Percentiles rank a stretch among this genome's conserved stretches.
Evolutionary conservation across 306 rosid species (phyloP).

Genomic region (Malus asiatica): DNA sequence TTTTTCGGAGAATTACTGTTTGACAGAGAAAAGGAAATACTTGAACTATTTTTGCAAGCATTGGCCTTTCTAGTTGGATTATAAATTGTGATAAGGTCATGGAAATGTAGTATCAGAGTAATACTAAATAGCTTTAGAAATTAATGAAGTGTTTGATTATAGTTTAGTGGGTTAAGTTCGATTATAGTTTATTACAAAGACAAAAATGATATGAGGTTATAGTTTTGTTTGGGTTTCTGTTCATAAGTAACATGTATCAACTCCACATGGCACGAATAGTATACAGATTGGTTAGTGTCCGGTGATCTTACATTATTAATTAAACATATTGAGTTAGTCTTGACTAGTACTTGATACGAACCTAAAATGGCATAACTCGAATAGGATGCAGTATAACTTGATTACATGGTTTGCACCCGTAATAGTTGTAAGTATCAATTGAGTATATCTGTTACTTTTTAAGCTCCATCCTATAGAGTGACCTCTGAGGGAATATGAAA

Average conservation of each 20-base stretch:
- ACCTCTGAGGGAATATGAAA: not conserved
- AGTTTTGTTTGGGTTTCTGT: not conserved
- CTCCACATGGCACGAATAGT: not conserved
- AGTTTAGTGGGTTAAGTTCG: not conserved
- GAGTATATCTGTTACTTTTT: not conserved
- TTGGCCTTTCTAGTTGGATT: not conserved
- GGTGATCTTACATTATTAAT: not conserved
- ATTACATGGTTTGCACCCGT: not conserved
- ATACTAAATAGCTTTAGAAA: not conserved
- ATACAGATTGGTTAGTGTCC: not conserved
- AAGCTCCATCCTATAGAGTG: not conserved
- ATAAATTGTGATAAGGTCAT: no score
- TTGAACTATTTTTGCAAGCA: not conserved
- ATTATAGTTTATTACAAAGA: not conserved
- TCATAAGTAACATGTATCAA: not conserved
- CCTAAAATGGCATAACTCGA: not conserved
- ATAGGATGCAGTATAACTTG: not conserved
- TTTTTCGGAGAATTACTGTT: not conserved
- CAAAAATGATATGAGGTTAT: not conserved
- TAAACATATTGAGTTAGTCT: not conserved
- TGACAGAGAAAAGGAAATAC: not conserved
- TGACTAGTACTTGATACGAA: not conserved
- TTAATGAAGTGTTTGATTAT: not conserved
- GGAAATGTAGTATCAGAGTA: not conserved
- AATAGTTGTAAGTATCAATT: not conserved